Conservation (phyloP, 768 basidiomycete species). For the Suillus brevipes region DNA sequence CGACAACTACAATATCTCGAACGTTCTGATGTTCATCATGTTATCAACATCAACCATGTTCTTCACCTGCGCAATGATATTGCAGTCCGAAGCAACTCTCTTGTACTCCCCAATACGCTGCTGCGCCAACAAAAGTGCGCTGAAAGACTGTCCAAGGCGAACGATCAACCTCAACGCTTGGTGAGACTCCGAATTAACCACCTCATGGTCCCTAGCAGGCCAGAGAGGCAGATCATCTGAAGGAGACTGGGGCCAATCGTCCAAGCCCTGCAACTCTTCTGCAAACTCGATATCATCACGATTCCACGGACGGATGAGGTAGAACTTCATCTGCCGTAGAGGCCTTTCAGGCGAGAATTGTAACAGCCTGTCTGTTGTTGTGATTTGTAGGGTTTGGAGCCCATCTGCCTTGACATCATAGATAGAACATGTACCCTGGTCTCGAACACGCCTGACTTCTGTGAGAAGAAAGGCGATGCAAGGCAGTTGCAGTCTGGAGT, state of each 20-base stretch:
- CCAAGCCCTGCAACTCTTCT: not conserved
- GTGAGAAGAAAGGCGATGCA: not conserved
- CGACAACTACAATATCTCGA: not conserved
- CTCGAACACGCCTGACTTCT: not conserved
- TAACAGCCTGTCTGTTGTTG: not conserved
- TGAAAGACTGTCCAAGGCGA: not conserved
- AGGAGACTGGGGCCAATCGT: not conserved
- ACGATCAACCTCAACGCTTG: not conserved
- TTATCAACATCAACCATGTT: not conserved
- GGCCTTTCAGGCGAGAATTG: not conserved
- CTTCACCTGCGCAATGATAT: not conserved
- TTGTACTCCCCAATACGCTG: not conserved
- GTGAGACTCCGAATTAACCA: not conserved
- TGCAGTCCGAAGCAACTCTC: not conserved
- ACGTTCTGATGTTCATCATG: not conserved
- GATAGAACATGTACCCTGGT: not conserved
- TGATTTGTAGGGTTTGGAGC: not conserved
- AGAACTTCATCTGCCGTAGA: not conserved
- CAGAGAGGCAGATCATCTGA: not conserved
- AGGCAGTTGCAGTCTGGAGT: not conserved
- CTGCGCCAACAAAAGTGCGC: not conserved
- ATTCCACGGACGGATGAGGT: not conserved
- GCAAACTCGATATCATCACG: not conserved
- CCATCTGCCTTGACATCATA: not conserved
- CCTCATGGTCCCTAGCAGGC: not conserved